Evolutionary conservation across 2,329 filamentous ascomycete genomes (phyloP), one percentile per base, ranked within the genome.

Genomic region (Aphanoascus verrucosus): DNA sequence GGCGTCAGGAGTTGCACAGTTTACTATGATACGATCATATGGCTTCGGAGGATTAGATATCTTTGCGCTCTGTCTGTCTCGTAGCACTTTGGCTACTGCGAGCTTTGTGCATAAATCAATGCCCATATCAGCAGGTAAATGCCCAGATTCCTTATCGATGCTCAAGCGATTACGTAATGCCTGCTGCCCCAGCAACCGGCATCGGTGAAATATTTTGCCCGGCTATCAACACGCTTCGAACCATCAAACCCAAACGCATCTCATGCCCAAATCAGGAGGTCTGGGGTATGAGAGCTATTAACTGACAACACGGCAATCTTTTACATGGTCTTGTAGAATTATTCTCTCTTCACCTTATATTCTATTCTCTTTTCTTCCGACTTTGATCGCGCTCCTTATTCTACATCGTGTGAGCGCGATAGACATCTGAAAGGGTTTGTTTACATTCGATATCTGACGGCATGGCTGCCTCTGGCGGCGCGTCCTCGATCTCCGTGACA

Each of bases 401-500:
- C 12, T 40, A 44, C 17, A 11, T 32, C 40, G n/a, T 28, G 28
- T 5, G 46, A 42, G 37, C 47, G 31, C 20, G 12, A n/a, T 9
- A 28, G 34, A 9, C n/a, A n/a, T 37, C n/a, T 37, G 37, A 42
- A 14, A 12, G 32, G 17, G 32, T 15, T 51, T 50, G 47, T 53
- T 52, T 54, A 49, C 52, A 47, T 28, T 43, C 15, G 35, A 31
- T 37, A 17, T 41, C 35, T 28, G 23, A 32, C 45, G 52, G 47
- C 35, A 75, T 75, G 73, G 65, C 67, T 57, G 62, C 65, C 54
- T 60, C 68, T 47, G 70, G 67, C 57, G 72, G 72, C 59, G 70
- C 74, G 57, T 75, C 74, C 17, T 76, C 74, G 11, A 77, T 77
- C 56, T 72, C 69, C 38, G 74, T 77, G 58, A 68, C 73, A 37